These are phyloP conservation scores for Saururus chinensis DNA, from an alignment of 164 flowering plant species.

Conservation along the genomic window DNA sequence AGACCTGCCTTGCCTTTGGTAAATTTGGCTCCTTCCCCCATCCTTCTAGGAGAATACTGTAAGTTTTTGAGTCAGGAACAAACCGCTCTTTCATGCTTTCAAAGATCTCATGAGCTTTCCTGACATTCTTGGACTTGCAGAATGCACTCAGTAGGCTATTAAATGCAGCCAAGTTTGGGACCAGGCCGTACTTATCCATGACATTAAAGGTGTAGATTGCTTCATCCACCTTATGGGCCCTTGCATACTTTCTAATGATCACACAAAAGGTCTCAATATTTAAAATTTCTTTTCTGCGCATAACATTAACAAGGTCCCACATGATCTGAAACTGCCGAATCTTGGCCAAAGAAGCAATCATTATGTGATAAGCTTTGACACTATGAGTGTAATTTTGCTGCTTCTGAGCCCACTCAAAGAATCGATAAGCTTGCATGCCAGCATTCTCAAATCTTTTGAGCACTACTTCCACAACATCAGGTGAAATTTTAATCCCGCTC, in stretches of 20 bases:
- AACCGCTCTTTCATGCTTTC: conserved; percentile 50
- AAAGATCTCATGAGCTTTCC: conserved; percentile 89
- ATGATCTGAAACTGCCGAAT: conserved; percentile 75
- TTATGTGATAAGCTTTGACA: conserved; percentile 54
- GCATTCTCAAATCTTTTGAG: conserved; percentile 70
- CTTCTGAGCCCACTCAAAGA: conserved; percentile 80
- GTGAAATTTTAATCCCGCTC: conserved; percentile 48
- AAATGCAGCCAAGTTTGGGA: conserved; percentile 66
- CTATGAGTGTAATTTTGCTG: conserved; percentile 60
- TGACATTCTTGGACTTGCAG: conserved; percentile 80
- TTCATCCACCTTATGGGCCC: conserved; percentile 73
- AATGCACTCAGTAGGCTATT: conserved; percentile 69
- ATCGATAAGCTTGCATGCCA: conserved; percentile 73
- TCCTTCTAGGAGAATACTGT: conserved; percentile 72
- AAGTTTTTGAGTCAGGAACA: conserved; percentile 69
- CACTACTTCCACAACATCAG: conserved; percentile 60
- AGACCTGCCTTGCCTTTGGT: conserved; percentile 72
- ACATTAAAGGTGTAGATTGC: conserved; percentile 74
- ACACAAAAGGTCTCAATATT: conserved; percentile 82
- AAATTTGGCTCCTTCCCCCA: conserved; percentile 83
- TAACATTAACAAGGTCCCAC: conserved; percentile 77
- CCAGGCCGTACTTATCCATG: conserved; percentile 62
- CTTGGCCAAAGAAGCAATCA: conserved; percentile 78
- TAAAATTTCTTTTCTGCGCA: conserved; percentile 47
- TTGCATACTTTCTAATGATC: conserved; percentile 71